Evolutionary conservation across 257 asterid genomes (phyloP), one percentile per base, ranked within the genome.

Genomic region (Fraxinus anomala): DNA sequence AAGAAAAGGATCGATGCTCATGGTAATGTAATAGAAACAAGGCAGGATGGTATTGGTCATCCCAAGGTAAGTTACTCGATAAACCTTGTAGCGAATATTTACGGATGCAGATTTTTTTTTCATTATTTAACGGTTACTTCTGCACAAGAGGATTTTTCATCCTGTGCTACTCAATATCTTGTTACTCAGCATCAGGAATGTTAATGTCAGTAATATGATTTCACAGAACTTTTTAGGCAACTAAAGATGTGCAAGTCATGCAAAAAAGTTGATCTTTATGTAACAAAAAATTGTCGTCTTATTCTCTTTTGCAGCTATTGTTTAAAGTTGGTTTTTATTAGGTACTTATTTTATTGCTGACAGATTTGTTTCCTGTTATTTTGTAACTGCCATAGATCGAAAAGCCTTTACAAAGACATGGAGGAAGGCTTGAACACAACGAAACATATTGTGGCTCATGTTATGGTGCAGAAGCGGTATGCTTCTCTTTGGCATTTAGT

Each of bases 381-480:
- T 30, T 75, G 77, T 61, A 28, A 73, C 33, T 79, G 77, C 51
- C 61, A 80, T 83, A 96, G 99, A 89, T 96, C 74, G 98, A 89
- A 31, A 87, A 67, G 21, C 98, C 99, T 79, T 83, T 96, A 75
- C 99, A 96, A 78, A 92, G 79, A 86, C 99, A 96, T 75, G 99
- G 99, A 70, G 99, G 99, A 82, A 87, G 98, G 85, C 97, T 96
- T 81, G 97, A 91, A 76, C 98, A 89, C 87, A 93, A 96, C 13
- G 99, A 93, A 80, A 96, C 99, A n/a, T 96, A 96, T 65, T 96
- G 99, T 74, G 99, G 99, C 78, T 96, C 99, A 31, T 96, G 99
- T 84, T 96, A 82, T 84, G 98, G 98, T 80, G 92, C 99, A 80
- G 98, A 96, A 92, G 69, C 44, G 92, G 99, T 96, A 87, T 70